These are phyloP conservation scores for Diplogelasinospora grovesii DNA, from an alignment of 495 filamentous ascomycete genomes.

Conservation along the genomic window DNA sequence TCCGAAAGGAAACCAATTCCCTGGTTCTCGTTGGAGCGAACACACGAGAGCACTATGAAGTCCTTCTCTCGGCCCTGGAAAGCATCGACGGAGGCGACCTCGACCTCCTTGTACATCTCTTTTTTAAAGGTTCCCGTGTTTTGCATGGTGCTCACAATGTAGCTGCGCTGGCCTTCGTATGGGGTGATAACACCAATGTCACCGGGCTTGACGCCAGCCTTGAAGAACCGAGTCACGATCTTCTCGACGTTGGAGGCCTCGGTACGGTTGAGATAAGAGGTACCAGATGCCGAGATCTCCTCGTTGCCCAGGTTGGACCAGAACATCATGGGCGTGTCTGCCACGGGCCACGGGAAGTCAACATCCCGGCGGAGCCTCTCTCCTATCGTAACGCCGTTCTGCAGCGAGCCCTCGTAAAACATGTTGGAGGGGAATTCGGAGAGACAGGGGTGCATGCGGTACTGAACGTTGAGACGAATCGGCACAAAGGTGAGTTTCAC, in stretches of 20 bases:
- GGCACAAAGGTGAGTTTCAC: conserved; percentile 89
- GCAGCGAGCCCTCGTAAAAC: conserved; percentile 97
- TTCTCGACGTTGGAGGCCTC: conserved; percentile 97
- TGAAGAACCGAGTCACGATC: conserved; percentile 97
- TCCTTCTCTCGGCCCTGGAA: conserved; percentile 99
- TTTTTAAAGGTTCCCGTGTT: conserved; percentile 95
- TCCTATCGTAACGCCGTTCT: conserved; percentile 91
- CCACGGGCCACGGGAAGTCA: conserved; percentile 96
- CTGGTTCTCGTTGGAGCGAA: conserved; percentile 98
- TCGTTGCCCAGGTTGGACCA: conserved; percentile 98
- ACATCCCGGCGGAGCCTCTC: conserved; percentile 87
- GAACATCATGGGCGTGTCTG: conserved; percentile 98
- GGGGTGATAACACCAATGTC: conserved; percentile 98
- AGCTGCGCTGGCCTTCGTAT: conserved; percentile 97
- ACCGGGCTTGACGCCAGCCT: conserved; percentile 86
- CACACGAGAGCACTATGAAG: conserved; percentile 96
- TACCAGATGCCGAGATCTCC: conserved; percentile 95
- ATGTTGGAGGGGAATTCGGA: conserved; percentile 99
- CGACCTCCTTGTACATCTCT: conserved; percentile 97
- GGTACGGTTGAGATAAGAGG: conserved; percentile 95
- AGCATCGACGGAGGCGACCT: conserved; percentile 96
- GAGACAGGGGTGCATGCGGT: conserved; percentile 98
- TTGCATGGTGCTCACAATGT: conserved; percentile 98
- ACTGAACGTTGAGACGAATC: conserved; percentile 93
- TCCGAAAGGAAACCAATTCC: conserved; percentile 99